A percentile compares a stretch with the other conserved stretches of the same genome.
Evolutionary conservation across 371 early-diverging fungal genomes (phyloP).

Genomic region (Rhizopus microsporus): DNA sequence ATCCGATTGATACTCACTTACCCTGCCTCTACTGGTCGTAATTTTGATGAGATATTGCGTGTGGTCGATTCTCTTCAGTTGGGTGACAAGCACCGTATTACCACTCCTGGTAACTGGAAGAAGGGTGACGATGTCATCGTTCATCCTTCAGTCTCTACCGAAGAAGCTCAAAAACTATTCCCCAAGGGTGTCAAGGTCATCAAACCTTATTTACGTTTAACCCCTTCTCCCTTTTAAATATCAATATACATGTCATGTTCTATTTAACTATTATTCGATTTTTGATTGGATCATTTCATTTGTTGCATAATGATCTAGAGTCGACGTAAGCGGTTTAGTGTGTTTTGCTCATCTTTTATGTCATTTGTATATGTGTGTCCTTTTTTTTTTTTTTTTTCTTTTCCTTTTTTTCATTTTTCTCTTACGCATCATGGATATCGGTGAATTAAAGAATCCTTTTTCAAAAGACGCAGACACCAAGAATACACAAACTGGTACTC

Average conservation of each 20-base stretch:
- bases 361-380: too few relatives aligned
- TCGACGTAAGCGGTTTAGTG: constrained; percentile 2
- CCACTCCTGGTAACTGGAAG: constrained; percentile 96
- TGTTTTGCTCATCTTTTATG: constrained; percentile 3
- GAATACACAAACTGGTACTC: constrained; percentile 12
- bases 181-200: constrained; percentile 77
- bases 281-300: neutral
- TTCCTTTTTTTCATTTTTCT: constrained; percentile 4
- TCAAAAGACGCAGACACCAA: constrained; percentile 14
- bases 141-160: constrained; percentile 81
- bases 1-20: constrained; percentile 90
- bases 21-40: constrained; percentile 91
- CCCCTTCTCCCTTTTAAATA: constrained; percentile 56
- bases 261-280: too few relatives aligned
- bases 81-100: constrained; percentile 82
- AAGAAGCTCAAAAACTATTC: constrained; percentile 82
- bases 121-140: constrained; percentile 88
- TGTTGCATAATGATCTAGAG: neutral
- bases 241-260: too few relatives aligned
- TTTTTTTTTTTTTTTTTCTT: constrained; percentile 9
- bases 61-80: constrained; percentile 91
- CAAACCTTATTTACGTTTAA: constrained; percentile 85
- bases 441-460: constrained; percentile 36
- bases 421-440: constrained; percentile 38
- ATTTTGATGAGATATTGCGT: constrained; percentile 95